These are phyloP conservation scores for Pseudogymnoascus sp. DNA, from an alignment of 2,329 filamentous ascomycete species.

Conservation along the genomic window DNA sequence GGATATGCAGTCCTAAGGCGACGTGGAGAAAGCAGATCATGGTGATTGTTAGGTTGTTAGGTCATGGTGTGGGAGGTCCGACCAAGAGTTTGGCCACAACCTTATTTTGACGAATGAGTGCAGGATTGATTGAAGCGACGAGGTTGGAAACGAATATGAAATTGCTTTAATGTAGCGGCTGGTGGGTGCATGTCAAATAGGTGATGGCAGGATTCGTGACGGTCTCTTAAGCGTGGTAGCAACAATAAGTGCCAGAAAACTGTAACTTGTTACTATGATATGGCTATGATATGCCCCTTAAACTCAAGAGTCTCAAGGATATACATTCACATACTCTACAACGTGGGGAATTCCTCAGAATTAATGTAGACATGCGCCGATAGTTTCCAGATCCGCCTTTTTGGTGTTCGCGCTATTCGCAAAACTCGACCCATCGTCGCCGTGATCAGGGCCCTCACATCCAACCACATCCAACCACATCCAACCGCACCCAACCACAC, in stretches of 20 bases:
- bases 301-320: background rate
- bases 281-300: background rate
- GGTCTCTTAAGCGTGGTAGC: background rate
- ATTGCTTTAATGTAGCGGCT: background rate
- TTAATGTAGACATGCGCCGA: background rate
- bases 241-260: background rate
- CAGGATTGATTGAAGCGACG: background rate
- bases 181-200: background rate
- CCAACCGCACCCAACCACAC: background rate
- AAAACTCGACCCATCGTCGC: background rate
- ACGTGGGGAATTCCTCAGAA: background rate
- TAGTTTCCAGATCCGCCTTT: background rate
- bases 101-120: background rate
- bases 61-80: background rate
- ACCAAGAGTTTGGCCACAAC: background rate
- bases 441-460: background rate
- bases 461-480: background rate
- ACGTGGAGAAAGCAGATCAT: conserved; percentile 9
- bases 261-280: background rate
- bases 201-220: background rate
- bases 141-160: background rate
- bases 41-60: background rate
- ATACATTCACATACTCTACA: background rate
- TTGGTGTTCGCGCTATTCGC: background rate
- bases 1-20: conserved; percentile 27